Percentiles rank a stretch among this genome's conserved stretches.
phyloP scores from a whole-genome alignment of 225 moss, liverwort and hornwort genomes.

The Physcomitrellopsis africana region DNA sequence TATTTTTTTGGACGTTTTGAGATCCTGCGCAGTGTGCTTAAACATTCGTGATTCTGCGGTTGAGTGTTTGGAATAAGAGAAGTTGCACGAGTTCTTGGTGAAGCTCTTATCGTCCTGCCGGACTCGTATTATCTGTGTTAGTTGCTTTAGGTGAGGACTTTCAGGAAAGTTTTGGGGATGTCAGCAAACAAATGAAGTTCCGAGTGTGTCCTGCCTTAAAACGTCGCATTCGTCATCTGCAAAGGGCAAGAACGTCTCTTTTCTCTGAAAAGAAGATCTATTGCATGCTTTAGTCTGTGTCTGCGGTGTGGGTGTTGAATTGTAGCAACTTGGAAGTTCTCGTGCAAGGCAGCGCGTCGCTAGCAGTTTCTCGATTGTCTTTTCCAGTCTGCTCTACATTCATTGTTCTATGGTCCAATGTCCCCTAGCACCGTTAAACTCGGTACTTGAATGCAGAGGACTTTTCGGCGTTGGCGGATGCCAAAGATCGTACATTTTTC shows the following conservation, averaged over 20 bases:
- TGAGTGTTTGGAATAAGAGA: background rate
- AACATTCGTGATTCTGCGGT: background rate
- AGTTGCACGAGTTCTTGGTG: slow-evolving; percentile 17
- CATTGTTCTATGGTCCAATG: background rate
- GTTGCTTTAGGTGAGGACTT: slow-evolving; percentile 8
- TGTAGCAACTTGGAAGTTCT: background rate
- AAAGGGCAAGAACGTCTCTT: background rate
- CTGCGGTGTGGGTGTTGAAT: background rate
- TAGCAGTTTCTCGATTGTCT: slow-evolving; percentile 23
- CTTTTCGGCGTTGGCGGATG: slow-evolving; percentile 12
- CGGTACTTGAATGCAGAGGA: background rate
- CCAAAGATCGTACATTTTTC: slow-evolving; percentile 18
- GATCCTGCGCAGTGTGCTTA: background rate
- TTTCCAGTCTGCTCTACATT: slow-evolving; percentile 9
- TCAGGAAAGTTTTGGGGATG: background rate
- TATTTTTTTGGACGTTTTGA: background rate
- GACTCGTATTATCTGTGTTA: background rate
- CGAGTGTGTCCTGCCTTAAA: background rate
- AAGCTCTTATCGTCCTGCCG: slow-evolving; percentile 7
- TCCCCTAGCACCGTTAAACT: slow-evolving; percentile 2
- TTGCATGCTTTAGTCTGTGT: background rate
- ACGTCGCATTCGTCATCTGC: background rate
- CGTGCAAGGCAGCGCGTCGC: background rate
- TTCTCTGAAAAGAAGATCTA: background rate
- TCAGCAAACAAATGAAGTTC: background rate